phyloP scores from a whole-genome alignment of 2,329 filamentous ascomycete species.

The Neonectria sp. region DNA sequence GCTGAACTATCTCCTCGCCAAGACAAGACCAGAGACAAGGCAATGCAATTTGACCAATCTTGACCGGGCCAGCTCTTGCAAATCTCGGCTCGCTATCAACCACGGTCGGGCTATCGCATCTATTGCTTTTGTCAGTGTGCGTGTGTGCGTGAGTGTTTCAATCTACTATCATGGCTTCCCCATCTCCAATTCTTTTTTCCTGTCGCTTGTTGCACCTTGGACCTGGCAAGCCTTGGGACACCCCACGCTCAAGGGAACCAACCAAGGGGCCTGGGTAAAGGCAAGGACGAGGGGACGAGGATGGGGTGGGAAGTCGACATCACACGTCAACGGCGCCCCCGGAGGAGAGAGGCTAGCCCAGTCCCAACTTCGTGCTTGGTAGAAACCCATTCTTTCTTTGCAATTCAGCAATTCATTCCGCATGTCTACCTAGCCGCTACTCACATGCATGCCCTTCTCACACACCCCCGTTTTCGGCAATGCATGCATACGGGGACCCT shows the following conservation, averaged over 20 bases:
- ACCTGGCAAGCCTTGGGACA: slow-evolving; percentile 6
- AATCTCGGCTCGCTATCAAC: slow-evolving; percentile 21
- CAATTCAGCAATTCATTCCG: slow-evolving; percentile 2
- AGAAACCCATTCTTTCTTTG: slow-evolving; percentile 8
- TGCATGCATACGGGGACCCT: slow-evolving; percentile 17
- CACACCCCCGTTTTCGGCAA: slow-evolving; percentile 27
- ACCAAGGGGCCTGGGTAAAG: slow-evolving; percentile 11
- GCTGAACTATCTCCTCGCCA: slow-evolving; percentile 14
- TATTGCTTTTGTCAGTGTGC: slow-evolving; percentile 10
- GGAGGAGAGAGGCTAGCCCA: slow-evolving; percentile 5
- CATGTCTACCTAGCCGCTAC: slow-evolving; percentile 1
- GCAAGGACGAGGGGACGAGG: slow-evolving; percentile 6
- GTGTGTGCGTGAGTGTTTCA: slow-evolving; percentile 12
- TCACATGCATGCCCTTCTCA: slow-evolving; percentile 7
- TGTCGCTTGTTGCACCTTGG: background rate
- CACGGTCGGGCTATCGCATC: slow-evolving; percentile 15
- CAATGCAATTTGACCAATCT: slow-evolving; percentile 11
- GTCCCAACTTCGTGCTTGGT: background rate
- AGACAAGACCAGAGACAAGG: slow-evolving; percentile 10
- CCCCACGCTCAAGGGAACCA: slow-evolving; percentile 27
- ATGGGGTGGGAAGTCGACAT: slow-evolving; percentile 31
- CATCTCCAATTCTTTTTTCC: slow-evolving; percentile 7
- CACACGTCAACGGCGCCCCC: slow-evolving; percentile 42
- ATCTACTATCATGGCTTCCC: slow-evolving; percentile 7
- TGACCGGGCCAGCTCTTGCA: background rate